These are phyloP conservation scores for Hura crepitans DNA, from an alignment of 441 rosid genomes.

Conservation along the genomic window DNA sequence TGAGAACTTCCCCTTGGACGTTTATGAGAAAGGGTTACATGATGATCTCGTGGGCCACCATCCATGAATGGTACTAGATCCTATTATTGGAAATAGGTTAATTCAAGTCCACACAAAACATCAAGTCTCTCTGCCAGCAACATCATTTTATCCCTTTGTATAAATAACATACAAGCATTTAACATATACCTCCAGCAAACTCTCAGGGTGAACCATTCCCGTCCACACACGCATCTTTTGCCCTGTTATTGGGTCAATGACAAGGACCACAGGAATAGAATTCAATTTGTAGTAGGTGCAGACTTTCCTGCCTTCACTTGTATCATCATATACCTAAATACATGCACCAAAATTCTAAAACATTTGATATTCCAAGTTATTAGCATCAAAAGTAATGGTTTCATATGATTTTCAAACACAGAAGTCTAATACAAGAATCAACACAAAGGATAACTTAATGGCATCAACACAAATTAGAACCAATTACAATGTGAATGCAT, in stretches of 20 bases:
- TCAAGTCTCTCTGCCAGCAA: background rate
- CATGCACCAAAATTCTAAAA: constrained; percentile 5
- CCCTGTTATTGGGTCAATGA: constrained; percentile 92
- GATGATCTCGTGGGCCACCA: constrained; percentile 85
- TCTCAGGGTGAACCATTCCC: constrained; percentile 90
- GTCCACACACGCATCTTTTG: constrained; percentile 85
- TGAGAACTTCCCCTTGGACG: constrained; percentile 72
- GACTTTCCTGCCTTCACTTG: constrained; percentile 85
- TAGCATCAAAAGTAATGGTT: background rate
- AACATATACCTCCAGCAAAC: constrained; percentile 63
- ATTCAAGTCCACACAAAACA: constrained; percentile 15
- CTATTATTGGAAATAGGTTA: constrained; percentile 29
- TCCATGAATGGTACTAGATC: constrained; percentile 86
- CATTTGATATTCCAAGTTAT: background rate
- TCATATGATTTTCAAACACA: constrained; percentile 1
- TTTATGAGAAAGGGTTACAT: constrained; percentile 63
- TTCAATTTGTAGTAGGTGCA: constrained; percentile 86
- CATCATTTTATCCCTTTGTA: background rate
- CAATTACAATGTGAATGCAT: background rate
- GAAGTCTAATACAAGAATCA: background rate
- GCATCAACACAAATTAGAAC: background rate
- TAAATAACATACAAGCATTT: background rate
- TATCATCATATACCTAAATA: constrained; percentile 74
- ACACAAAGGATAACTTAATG: background rate
- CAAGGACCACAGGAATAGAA: constrained; percentile 80